Evolutionary conservation across 2,329 filamentous ascomycete species (phyloP).

Genomic region (Colletotrichum melonis): DNA sequence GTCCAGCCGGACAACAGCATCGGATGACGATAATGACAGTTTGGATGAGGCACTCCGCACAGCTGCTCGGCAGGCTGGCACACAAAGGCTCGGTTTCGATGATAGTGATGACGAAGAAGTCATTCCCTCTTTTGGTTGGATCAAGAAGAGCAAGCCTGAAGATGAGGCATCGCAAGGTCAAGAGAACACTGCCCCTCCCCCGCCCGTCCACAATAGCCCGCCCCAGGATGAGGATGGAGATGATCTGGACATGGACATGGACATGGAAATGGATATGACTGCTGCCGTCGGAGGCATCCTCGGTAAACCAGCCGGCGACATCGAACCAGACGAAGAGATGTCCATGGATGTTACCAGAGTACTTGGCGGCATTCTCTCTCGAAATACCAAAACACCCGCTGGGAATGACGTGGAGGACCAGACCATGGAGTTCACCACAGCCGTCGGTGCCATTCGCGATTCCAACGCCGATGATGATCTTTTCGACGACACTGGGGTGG

Average conservation of each 20-base stretch:
- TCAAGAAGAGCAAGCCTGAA: conserved; percentile 61
- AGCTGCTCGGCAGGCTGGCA: conserved; percentile 81
- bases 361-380: conserved; percentile 80
- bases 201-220: neutral
- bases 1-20: conserved; percentile 67
- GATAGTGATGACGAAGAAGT: conserved; percentile 68
- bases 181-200: conserved; percentile 52
- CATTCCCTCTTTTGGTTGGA: conserved; percentile 82
- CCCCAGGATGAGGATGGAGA: conserved; percentile 37
- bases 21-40: conserved; percentile 69
- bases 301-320: conserved; percentile 51
- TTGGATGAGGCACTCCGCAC: conserved; percentile 83
- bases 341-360: conserved; percentile 95
- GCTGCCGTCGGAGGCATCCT: conserved; percentile 66
- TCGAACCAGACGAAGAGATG: conserved; percentile 72
- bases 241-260: conserved; percentile 58
- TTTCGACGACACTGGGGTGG: conserved; percentile 47
- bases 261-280: conserved; percentile 70
- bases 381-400: conserved; percentile 36
- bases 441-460: conserved; percentile 75
- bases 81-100: conserved; percentile 70
- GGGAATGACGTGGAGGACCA: conserved; percentile 60
- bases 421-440: conserved; percentile 88
- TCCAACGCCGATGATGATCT: conserved; percentile 42
- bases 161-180: conserved; percentile 53